Conservation (phyloP, 495 filamentous ascomycete species). For the Xylaria venustula region DNA sequence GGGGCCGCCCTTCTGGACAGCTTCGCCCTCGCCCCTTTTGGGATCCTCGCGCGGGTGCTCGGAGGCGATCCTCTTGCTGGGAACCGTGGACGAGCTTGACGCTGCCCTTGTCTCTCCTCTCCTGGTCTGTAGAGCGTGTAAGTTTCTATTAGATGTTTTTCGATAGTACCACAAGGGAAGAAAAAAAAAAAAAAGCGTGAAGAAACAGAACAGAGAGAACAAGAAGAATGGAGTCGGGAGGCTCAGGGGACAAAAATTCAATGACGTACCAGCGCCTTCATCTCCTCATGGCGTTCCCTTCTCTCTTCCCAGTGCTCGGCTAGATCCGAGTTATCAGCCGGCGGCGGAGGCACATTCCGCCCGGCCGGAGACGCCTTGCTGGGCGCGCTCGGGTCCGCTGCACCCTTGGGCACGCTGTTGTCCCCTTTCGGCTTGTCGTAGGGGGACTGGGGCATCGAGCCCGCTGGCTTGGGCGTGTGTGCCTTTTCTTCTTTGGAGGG, state of each 20-base stretch:
- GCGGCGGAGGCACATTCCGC: slow-evolving; percentile 22
- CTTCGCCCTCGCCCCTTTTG: slow-evolving; percentile 27
- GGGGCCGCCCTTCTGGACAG: slow-evolving; percentile 20
- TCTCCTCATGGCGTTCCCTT: slow-evolving; percentile 22
- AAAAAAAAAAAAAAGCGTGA: too few relatives aligned
- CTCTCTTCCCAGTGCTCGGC: slow-evolving; percentile 14
- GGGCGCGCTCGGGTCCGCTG: neutral
- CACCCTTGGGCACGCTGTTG: slow-evolving; percentile 9
- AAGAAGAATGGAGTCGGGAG: too few relatives aligned
- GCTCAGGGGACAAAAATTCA: neutral
- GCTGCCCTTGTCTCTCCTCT: slow-evolving; percentile 20
- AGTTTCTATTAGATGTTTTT: too few relatives aligned
- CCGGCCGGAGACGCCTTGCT: neutral
- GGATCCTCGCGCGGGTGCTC: slow-evolving; percentile 26
- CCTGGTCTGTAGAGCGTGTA: slow-evolving; percentile 5
- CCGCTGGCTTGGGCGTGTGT: neutral
- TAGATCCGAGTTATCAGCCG: slow-evolving; percentile 19
- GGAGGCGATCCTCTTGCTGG: slow-evolving; percentile 33
- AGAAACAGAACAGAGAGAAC: too few relatives aligned
- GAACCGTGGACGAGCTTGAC: slow-evolving; percentile 18
- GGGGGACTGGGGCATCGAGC: neutral
- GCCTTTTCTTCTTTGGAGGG: neutral
- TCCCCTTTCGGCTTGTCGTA: neutral
- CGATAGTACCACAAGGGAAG: too few relatives aligned
- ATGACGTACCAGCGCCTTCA: slow-evolving; percentile 16